Evolutionary conservation across 202 grass and related monocot species (phyloP).

Genomic region (Zoysia matrella): DNA sequence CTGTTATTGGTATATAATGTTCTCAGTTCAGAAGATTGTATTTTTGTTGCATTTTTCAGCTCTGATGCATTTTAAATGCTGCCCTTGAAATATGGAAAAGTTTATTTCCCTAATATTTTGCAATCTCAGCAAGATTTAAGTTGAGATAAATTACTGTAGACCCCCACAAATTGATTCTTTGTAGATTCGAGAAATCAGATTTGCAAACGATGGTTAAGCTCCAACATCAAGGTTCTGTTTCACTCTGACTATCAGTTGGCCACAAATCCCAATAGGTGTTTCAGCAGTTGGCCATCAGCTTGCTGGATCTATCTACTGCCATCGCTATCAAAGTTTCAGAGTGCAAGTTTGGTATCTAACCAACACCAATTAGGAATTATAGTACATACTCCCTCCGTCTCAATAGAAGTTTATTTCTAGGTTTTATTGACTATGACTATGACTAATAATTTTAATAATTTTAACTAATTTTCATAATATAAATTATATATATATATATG

Average conservation of each 20-base stretch:
- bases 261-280: constrained; percentile 30
- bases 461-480: too few relatives aligned
- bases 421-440: too few relatives aligned
- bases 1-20: constrained; percentile 1
- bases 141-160: constrained; percentile 8
- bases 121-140: neutral
- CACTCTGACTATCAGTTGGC: constrained; percentile 17
- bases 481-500: too few relatives aligned
- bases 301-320: constrained; percentile 47
- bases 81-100: neutral
- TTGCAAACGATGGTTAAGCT: constrained; percentile 31
- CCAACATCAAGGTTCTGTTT: constrained; percentile 30
- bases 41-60: neutral
- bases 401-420: too few relatives aligned
- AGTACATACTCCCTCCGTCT: neutral
- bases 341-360: constrained; percentile 46
- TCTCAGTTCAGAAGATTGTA: neutral
- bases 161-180: constrained; percentile 2
- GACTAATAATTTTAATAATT: too few relatives aligned
- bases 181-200: constrained; percentile 26
- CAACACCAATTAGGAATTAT: constrained; percentile 44
- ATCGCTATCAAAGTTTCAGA: constrained; percentile 26
- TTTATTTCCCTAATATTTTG: constrained; percentile 6
- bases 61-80: constrained; percentile 7
- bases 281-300: constrained; percentile 38